Evolutionary conservation across 805 yeast species (phyloP).

Genomic region (Saccharomycopsis sp.): DNA sequence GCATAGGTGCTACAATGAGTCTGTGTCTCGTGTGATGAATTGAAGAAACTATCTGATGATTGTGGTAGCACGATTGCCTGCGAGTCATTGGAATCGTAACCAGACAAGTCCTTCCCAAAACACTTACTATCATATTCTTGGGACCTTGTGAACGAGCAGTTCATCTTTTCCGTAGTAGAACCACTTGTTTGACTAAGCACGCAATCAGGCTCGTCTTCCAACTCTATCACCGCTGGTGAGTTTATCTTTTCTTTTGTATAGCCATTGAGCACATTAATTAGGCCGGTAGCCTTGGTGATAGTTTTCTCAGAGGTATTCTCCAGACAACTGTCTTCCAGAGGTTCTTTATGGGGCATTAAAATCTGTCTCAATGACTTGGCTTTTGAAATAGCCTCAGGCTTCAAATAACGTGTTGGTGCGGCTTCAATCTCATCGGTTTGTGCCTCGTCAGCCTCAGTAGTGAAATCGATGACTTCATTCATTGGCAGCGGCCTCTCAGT

Average conservation of each 20-base stretch:
- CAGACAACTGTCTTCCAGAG: background rate
- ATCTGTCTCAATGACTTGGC: background rate
- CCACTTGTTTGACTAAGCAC: background rate
- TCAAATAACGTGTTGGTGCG: background rate
- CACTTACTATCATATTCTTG: background rate
- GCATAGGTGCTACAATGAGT: background rate
- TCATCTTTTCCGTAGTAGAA: background rate
- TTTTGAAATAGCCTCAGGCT: background rate
- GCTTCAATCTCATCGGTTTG: background rate
- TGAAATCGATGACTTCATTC: background rate
- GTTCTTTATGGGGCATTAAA: background rate
- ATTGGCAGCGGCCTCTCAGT: background rate
- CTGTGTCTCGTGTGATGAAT: background rate
- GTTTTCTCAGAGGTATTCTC: background rate
- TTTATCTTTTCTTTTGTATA: background rate
- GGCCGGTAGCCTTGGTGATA: background rate
- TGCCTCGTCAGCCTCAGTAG: background rate
- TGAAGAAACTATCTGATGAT: background rate
- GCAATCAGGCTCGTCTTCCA: background rate
- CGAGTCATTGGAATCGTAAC: background rate
- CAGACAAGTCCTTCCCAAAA: background rate
- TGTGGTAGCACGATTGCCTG: background rate
- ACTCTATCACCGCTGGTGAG: background rate
- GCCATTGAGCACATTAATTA: background rate
- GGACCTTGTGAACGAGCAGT: background rate